Base-by-base conservation (phyloP, 1,284 basidiomycete genomes). In the Irpex sp. region DNA sequence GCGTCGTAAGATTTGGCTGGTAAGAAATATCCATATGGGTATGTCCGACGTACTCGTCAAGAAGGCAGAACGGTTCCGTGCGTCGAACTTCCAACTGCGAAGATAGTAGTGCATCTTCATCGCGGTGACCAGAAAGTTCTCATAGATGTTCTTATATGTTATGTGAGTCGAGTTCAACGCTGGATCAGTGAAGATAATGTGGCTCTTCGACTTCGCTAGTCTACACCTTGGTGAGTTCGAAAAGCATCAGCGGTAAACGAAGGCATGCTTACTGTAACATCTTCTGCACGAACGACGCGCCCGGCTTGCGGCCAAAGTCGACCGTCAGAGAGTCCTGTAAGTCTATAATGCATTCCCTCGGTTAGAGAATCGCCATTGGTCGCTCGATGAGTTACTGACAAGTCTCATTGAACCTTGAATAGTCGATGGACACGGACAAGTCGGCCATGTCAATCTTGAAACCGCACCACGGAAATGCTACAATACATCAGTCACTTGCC, bases 381-480 rank as follows among this genome's bases (percentile, higher is more conserved):
- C 31, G 31, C 31, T 33, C 31, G 31, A 33, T 33, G 31, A 43
- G 3, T 19, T 51, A 49, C 83, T 70, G 68, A 90, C 92, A 82
- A 4, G 77, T 83, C 19, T 79, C 77, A 61, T 81, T 75, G 69
- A 87, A 89, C 62, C 92, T 84, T 2, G 81, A 78, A 70, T 93
- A 91, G 71, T 96, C 90, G 5, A 84, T 85, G 11, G 87, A 83
- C 37, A 97, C 79, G 9, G 93, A 92, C 26, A 97, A 79, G 66
- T 89, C 84, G 26, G 72, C 75, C 78, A 88, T 92, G 69, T 94
- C 77, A 68, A 98, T 90, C 59, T 89, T 71, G 66, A 89, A 85
- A 1, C 95, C 95, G 75, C 95, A 97, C 90, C 94, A 98, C 0
- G 93, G 90, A 70, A 98, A 97, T 53, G 79, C 94, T 94, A 65